Evolutionary conservation across 2,329 filamentous ascomycete species (phyloP), one percentile per base, ranked within the genome.

Genomic region (Colletotrichum plurivorum): DNA sequence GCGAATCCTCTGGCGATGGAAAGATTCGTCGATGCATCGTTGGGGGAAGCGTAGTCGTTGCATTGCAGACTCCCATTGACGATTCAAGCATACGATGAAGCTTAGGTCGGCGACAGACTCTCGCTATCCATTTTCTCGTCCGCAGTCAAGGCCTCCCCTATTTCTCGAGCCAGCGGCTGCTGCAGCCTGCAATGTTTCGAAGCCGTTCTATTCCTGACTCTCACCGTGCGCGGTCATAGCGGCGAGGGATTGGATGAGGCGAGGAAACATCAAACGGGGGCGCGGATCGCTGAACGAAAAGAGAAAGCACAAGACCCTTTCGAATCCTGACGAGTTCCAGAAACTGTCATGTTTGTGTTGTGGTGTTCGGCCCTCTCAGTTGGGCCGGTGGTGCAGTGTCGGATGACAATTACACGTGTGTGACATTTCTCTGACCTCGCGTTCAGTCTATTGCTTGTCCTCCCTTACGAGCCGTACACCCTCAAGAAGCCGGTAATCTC

Each of bases 401-500:
- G 56, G 41, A 66, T 22, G 43, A 55, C 25, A 25, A 25, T 25
- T 31, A 48, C 36, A 36, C 31, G 7, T 36, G 8, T 36, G 10
- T 36, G 57, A 25, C 45, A 39, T 25, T 31, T 51, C 27, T 31
- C 46, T 49, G 12, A 22, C 9, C 18, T 22, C 8, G 9, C 4
- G 20, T 15, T 18, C 3, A 18, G 2, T 6, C 5, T 25, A 25
- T 5, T 25, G 22, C 22, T 53, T 3, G 4, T 20, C 13, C 49
- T 4, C 13, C 22, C 16, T 61, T 31, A 61, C 22, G 58, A 64
- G 25, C 46, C 53, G 18, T 53, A 58, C 46, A 68, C 59, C 27
- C 46, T 64, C 1, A 58, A 52, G 15, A 68, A 58, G 39, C 53
- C 53, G 22, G 45, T 64, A 16, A 58, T 63, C 16, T 53, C 52